Evolutionary conservation across 805 yeast genomes (phyloP), one percentile per base, ranked within the genome.

Genomic region (Hanseniaspora mollemarum): DNA sequence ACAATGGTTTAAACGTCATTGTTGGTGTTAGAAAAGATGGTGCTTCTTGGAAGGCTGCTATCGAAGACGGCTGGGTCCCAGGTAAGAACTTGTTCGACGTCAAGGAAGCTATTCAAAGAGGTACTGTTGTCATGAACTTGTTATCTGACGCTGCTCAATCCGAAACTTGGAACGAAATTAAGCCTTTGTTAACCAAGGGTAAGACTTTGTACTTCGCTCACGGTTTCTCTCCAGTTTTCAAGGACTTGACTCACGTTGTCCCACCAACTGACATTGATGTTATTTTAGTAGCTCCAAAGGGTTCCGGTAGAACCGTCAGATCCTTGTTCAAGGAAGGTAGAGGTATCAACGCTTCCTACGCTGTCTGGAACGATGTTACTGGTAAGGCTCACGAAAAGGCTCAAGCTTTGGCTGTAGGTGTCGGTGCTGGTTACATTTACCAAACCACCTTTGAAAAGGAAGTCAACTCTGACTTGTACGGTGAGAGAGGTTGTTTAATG

Each of bases 401-500:
- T 58, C 82, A 87, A 74, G 98, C 98, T 63, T 74, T 92, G 67
- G 96, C 97, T 59, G 94, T 92, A 65, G 98, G 97, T 71, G 85
- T 92, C 67, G 98, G 98, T 72, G 88, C 97, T 57, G 98, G 98
- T 72, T 92, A 92, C 84, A 96, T 92, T 64, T 92, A 92, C 87
- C 87, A 92, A 78, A 92, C 98, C 75, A 92, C 98, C 60, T 94
- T 94, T 67, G 96, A 94, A 78, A 87, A 82, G 76, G 98, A 92
- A 77, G 98, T 92, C 67, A 87, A 84, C 87, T 88, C 97, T 59
- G 98, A 92, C 72, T 78, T 92, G 68, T 92, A 92, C 78, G 98
- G 98, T 76, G 98, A 92, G 81, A 87, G 98, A 80, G 98, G 98
- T 70, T 92, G 97, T 77, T 78, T 92, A 63, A 92, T 90, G 98